Conservation (phyloP, 1,284 basidiomycete genomes). For the Ganoderma lucidum region DNA sequence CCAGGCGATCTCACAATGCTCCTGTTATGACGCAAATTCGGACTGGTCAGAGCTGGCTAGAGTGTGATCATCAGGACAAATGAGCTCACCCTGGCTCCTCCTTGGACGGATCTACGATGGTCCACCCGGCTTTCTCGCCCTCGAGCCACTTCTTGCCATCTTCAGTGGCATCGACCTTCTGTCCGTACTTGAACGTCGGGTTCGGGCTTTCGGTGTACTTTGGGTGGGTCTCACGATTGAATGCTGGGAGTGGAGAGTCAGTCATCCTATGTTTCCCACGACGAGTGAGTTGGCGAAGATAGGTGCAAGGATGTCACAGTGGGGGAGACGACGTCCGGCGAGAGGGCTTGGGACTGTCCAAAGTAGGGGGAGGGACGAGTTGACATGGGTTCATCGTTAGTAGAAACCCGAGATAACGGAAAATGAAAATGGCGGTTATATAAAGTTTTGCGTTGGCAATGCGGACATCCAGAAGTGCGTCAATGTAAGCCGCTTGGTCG, state of each 20-base stretch:
- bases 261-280: conserved; percentile 5
- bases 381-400: not conserved
- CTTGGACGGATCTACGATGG: conserved; percentile 57
- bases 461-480: too few relatives aligned
- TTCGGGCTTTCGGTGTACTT: conserved; percentile 60
- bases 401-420: not conserved
- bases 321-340: not conserved
- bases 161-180: conserved; percentile 55
- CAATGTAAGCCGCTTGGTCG: too few relatives aligned
- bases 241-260: conserved; percentile 20
- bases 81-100: conserved; percentile 52
- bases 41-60: not conserved
- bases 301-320: not conserved
- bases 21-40: conserved; percentile 14
- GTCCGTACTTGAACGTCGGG: conserved; percentile 65
- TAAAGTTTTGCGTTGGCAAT: too few relatives aligned
- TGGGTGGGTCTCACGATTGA: conserved; percentile 27
- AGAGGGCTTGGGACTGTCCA: not conserved
- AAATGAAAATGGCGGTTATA: too few relatives aligned
- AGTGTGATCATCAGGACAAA: not conserved
- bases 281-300: not conserved
- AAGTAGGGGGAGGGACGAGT: not conserved
- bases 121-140: conserved; percentile 63
- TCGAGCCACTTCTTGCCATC: conserved; percentile 59
- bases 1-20: conserved; percentile 21